Evolutionary conservation across 345 rosid genomes (phyloP).

Genomic region (Ceriops decandra): DNA sequence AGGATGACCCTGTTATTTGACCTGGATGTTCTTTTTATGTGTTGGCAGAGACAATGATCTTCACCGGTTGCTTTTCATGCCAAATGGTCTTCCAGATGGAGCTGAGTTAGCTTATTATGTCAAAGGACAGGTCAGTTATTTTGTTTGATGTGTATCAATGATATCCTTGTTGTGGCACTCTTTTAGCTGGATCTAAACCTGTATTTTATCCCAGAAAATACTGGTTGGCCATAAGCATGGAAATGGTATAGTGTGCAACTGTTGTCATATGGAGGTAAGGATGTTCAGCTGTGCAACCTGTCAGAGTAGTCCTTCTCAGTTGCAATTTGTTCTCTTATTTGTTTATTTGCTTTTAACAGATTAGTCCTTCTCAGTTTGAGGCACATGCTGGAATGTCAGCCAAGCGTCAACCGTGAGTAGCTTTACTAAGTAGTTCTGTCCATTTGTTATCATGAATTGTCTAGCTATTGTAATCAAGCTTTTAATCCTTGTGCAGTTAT

Average conservation of each 20-base stretch:
- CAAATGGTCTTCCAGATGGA: constrained; percentile 93
- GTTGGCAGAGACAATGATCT: constrained; percentile 84
- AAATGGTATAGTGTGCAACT: constrained; percentile 75
- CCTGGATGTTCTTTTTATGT: constrained; percentile 10
- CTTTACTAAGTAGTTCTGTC: constrained; percentile 5
- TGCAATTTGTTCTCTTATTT: background rate
- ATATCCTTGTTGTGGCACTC: background rate
- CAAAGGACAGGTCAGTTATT: constrained; percentile 67
- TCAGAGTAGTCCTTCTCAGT: constrained; percentile 2
- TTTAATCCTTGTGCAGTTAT: constrained; percentile 49
- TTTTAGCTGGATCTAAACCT: constrained; percentile 14
- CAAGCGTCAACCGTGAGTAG: constrained; percentile 97
- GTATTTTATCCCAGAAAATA: constrained; percentile 42
- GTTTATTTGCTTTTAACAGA: constrained; percentile 38
- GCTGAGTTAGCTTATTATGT: constrained; percentile 78
- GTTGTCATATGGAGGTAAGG: constrained; percentile 77
- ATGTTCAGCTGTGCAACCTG: background rate
- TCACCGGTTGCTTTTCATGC: constrained; percentile 88
- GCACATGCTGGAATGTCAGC: constrained; percentile 99
- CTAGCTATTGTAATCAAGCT: constrained; percentile 14
- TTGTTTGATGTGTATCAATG: constrained; percentile 6
- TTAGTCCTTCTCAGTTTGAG: constrained; percentile 99
- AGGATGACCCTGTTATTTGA: background rate
- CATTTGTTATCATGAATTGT: constrained; percentile 9
- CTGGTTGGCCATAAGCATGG: constrained; percentile 83